These are phyloP conservation scores for Cryptococcus sp. DNA, from an alignment of 1,284 basidiomycete species.

Conservation along the genomic window DNA sequence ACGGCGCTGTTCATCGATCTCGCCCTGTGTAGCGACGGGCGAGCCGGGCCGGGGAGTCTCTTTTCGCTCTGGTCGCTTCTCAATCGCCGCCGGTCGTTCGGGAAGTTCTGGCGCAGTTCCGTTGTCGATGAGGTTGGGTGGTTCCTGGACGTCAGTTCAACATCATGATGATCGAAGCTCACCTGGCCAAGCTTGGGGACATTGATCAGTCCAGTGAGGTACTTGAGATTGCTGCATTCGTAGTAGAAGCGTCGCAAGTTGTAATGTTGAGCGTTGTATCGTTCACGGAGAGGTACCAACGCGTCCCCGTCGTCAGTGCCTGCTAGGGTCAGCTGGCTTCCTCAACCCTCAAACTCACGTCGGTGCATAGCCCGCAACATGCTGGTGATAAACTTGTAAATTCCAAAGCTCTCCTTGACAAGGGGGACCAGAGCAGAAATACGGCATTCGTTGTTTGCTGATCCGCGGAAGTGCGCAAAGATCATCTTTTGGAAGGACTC, in stretches of 20 bases:
- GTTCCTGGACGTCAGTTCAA: slow-evolving; percentile 64
- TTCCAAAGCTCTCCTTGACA: slow-evolving; percentile 96
- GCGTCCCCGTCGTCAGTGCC: slow-evolving; percentile 85
- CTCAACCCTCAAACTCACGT: slow-evolving; percentile 59
- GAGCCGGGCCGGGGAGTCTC: slow-evolving; percentile 65
- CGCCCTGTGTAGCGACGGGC: slow-evolving; percentile 71
- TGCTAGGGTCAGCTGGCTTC: slow-evolving; percentile 45
- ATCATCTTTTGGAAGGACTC: slow-evolving; percentile 96
- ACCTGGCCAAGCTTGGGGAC: slow-evolving; percentile 92
- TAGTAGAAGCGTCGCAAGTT: slow-evolving; percentile 94
- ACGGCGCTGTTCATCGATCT: slow-evolving; percentile 88
- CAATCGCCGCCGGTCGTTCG: slow-evolving; percentile 69
- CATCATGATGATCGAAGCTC: slow-evolving; percentile 15
- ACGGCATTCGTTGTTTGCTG: slow-evolving; percentile 90
- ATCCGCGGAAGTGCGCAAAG: slow-evolving; percentile 86
- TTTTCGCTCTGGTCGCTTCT: slow-evolving; percentile 37
- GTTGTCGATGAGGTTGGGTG: slow-evolving; percentile 83
- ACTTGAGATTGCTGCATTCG: slow-evolving; percentile 95
- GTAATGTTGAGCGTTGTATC: slow-evolving; percentile 86
- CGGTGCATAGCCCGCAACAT: slow-evolving; percentile 95
- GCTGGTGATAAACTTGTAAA: slow-evolving; percentile 94
- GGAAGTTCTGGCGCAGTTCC: slow-evolving; percentile 85
- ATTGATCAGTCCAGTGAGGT: slow-evolving; percentile 91
- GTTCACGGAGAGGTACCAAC: slow-evolving; percentile 77
- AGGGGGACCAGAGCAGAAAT: slow-evolving; percentile 90